These are phyloP conservation scores for Sodiomyces alkalinus DNA, from an alignment of 2,329 filamentous ascomycete genomes.

Conservation along the genomic window DNA sequence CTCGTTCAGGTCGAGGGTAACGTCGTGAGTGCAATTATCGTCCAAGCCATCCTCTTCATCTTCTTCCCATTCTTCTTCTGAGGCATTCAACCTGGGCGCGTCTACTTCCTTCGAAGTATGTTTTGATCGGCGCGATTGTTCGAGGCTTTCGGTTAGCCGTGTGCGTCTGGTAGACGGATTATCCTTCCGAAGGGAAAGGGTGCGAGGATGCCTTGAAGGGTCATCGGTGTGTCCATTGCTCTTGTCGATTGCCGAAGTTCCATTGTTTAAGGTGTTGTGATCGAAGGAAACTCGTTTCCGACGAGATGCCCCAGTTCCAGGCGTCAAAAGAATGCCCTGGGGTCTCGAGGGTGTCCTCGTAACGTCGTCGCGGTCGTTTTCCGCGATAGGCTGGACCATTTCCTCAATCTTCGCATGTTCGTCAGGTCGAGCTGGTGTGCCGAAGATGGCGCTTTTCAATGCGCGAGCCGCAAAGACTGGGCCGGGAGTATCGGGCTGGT, in stretches of 20 bases:
- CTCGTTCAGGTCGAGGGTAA: slow-evolving; percentile 56
- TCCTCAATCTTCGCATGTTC: slow-evolving; percentile 16
- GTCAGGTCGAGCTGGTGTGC: slow-evolving; percentile 31
- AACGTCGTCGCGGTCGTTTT: slow-evolving; percentile 11
- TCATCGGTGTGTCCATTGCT: slow-evolving; percentile 14
- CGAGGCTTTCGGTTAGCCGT: slow-evolving; percentile 28
- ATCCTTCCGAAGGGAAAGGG: too few species aligned
- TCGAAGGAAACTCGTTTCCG: slow-evolving; percentile 53
- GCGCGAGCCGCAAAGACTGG: slow-evolving; percentile 52
- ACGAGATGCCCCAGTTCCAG: slow-evolving; percentile 43
- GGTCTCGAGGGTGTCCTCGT: slow-evolving; percentile 32
- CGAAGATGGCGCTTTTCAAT: slow-evolving; percentile 48
- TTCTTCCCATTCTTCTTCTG: slow-evolving; percentile 13
- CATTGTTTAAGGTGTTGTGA: slow-evolving; percentile 33
- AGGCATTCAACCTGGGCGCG: neutral
- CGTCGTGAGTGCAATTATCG: slow-evolving; percentile 36
- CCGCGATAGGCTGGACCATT: neutral
- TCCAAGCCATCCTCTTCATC: slow-evolving; percentile 34
- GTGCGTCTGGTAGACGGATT: slow-evolving; percentile 20
- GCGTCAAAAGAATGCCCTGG: slow-evolving; percentile 45
- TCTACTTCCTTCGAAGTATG: too few species aligned
- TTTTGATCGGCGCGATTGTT: slow-evolving; percentile 22
- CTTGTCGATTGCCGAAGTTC: slow-evolving; percentile 10
- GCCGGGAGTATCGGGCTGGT: slow-evolving; percentile 48
- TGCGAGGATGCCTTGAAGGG: too few species aligned